phyloP scores from a whole-genome alignment of 2,329 filamentous ascomycete species.

The Cladosporium sp. region DNA sequence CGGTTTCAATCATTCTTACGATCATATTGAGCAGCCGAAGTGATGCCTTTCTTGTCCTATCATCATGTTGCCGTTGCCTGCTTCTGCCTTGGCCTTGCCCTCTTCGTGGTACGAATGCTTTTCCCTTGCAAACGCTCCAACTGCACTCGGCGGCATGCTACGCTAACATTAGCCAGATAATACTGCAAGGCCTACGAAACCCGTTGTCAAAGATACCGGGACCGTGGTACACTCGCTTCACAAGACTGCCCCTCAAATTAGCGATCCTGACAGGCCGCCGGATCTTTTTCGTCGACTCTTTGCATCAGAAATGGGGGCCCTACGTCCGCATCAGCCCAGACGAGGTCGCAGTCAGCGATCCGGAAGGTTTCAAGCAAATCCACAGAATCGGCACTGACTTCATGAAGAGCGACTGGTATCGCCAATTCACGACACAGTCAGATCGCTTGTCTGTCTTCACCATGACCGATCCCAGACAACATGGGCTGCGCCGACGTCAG shows the following conservation, averaged over 20 bases:
- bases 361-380: neutral
- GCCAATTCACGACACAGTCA: conserved; percentile 20
- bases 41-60: too few species aligned
- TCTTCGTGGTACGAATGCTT: too few species aligned
- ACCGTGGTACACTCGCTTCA: conserved; percentile 24
- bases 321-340: conserved; percentile 47
- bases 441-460: conserved; percentile 31
- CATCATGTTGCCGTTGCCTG: too few species aligned
- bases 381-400: conserved; percentile 23
- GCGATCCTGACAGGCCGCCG: conserved; percentile 35
- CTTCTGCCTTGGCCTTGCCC: too few species aligned
- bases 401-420: conserved; percentile 28
- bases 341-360: conserved; percentile 25
- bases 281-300: conserved; percentile 30
- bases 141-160: too few species aligned
- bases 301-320: conserved; percentile 43
- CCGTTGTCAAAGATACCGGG: conserved; percentile 29
- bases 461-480: conserved; percentile 34
- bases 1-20: too few species aligned
- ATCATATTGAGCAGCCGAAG: too few species aligned
- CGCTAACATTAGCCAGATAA: too few species aligned
- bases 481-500: conserved; percentile 34
- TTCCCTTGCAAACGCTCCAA: too few species aligned
- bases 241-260: conserved; percentile 31
- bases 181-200: too few species aligned